A percentile compares a stretch with the other conserved stretches of the same genome.
Evolutionary conservation across 495 filamentous ascomycete species (phyloP).

Genomic region (Penicillium turbatum): DNA sequence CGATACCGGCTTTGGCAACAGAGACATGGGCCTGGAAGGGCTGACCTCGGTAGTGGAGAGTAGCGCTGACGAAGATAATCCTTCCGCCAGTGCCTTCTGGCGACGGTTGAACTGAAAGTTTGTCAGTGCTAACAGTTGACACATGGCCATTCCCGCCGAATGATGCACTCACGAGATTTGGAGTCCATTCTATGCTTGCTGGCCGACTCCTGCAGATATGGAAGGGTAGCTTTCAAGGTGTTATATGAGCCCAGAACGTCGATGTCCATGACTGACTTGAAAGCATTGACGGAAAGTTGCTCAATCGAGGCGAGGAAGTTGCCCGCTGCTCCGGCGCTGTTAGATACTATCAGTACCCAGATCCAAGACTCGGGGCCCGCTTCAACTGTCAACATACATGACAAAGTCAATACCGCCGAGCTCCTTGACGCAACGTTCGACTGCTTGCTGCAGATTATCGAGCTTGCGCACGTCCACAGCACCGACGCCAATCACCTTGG

Average conservation of each 20-base stretch:
- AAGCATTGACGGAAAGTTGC: constrained; percentile 77
- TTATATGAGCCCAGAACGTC: constrained; percentile 92
- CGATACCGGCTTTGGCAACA: constrained; percentile 88
- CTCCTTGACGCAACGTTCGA: constrained; percentile 71
- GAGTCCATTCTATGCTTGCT: constrained; percentile 52
- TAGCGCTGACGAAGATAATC: constrained; percentile 84
- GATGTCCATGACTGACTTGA: constrained; percentile 95
- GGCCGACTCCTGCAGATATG: constrained; percentile 71
- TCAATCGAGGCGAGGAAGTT: constrained; percentile 92
- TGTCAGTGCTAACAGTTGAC: not conserved
- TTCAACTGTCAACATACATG: constrained; percentile 57
- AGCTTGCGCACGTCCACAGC: constrained; percentile 76
- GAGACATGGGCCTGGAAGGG: constrained; percentile 82
- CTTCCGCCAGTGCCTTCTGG: constrained; percentile 65
- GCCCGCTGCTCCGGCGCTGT: constrained; percentile 86
- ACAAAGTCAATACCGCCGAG: constrained; percentile 87
- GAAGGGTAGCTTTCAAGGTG: constrained; percentile 85
- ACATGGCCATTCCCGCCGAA: not conserved
- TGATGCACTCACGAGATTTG: constrained; percentile 34
- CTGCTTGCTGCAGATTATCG: constrained; percentile 65
- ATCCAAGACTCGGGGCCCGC: not conserved
- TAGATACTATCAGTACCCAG: constrained; percentile 10
- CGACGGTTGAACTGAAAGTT: constrained; percentile 29
- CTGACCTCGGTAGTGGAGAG: constrained; percentile 80
- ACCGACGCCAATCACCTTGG: constrained; percentile 82